Conservation (phyloP, 106 monocot genomes). For the Iris macrosiphon region DNA sequence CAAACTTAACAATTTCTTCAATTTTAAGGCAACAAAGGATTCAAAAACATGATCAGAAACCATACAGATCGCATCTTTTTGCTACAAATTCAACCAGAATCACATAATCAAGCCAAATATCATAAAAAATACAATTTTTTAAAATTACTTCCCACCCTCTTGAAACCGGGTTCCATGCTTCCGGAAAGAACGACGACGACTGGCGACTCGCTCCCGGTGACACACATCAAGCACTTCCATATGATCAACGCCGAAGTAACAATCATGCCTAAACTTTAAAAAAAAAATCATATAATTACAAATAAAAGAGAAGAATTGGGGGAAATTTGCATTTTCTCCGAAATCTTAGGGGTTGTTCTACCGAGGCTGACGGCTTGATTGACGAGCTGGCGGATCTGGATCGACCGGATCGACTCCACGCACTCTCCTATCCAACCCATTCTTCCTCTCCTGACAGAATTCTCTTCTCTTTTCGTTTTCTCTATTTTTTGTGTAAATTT, state of each 20-base stretch:
- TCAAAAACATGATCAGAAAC: no score
- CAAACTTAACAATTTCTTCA: no score
- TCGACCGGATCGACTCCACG: slow-evolving; percentile 55
- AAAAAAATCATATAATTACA: not conserved
- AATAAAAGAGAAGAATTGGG: no score
- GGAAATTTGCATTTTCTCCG: not conserved
- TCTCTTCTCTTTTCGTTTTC: no score
- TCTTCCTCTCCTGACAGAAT: not conserved
- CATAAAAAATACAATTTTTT: no score
- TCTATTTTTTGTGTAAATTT: no score
- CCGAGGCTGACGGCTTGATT: slow-evolving; percentile 66
- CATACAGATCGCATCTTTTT: no score
- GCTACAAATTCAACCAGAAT: no score
- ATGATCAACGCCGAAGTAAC: slow-evolving; percentile 40
- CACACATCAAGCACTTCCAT: slow-evolving; percentile 51
- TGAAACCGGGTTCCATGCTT: slow-evolving; percentile 57
- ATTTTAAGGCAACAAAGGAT: no score
- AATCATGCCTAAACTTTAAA: slow-evolving; percentile 29
- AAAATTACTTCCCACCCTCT: slow-evolving; percentile 58
- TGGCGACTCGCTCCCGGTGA: slow-evolving; percentile 54
- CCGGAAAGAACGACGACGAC: slow-evolving; percentile 56
- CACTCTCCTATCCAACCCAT: slow-evolving; percentile 39
- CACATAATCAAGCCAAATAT: no score
- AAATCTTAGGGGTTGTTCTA: no score
- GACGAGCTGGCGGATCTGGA: slow-evolving; percentile 53